A percentile compares a stretch with the other conserved stretches of the same genome.
Evolutionary conservation across 495 filamentous ascomycete species (phyloP).

Genomic region (Cryomyces antarcticus): DNA sequence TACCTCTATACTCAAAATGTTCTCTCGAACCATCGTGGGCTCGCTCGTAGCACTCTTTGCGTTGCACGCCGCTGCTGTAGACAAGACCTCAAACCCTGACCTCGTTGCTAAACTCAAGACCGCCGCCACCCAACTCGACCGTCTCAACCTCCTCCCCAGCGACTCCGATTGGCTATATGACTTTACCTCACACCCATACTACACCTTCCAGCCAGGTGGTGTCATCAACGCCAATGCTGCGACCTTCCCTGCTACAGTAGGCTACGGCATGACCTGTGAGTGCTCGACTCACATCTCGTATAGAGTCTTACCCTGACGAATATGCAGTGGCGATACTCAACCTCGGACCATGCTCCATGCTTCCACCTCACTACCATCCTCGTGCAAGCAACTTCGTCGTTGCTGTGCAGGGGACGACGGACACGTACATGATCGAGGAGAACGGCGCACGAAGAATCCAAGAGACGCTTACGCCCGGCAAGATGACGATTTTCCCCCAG

Average conservation of each 20-base stretch:
- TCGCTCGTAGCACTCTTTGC: background rate
- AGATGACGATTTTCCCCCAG: conserved; percentile 28
- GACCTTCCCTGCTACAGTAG: conserved; percentile 17
- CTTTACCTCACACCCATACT: conserved; percentile 15
- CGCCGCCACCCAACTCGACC: conserved; percentile 18
- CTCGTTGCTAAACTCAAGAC: conserved; percentile 13
- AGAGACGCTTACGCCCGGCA: conserved; percentile 18
- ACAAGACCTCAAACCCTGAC: conserved; percentile 13
- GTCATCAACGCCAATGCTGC: conserved; percentile 24
- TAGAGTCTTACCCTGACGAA: background rate
- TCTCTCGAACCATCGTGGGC: background rate
- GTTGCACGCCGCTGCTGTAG: conserved; percentile 7
- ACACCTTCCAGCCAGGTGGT: conserved; percentile 16
- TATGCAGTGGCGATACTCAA: conserved; percentile 16
- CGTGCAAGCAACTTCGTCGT: conserved; percentile 26
- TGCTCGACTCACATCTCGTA: background rate
- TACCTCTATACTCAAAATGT: background rate
- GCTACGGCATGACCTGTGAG: conserved; percentile 15
- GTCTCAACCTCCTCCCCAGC: conserved; percentile 18
- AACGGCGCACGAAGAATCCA: conserved; percentile 17
- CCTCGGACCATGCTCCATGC: conserved; percentile 27
- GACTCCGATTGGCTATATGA: conserved; percentile 25
- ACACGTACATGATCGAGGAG: conserved; percentile 26
- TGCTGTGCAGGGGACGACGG: conserved; percentile 18
- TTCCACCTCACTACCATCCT: conserved; percentile 24